Conservation (phyloP, 345 rosid species). For the Heritiera fomes region DNA sequence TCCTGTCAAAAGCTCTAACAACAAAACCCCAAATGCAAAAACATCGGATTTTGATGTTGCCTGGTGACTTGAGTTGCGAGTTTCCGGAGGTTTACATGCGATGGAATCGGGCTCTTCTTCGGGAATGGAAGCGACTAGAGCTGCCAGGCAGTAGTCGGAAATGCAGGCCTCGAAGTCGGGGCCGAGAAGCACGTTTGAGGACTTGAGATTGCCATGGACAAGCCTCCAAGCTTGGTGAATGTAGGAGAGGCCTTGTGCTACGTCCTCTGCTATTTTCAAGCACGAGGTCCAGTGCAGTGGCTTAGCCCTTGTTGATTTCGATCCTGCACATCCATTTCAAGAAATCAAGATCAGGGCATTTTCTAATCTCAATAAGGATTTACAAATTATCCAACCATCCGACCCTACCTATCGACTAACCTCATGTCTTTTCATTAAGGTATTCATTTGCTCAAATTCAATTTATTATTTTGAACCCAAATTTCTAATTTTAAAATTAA, state of each 20-base stretch:
- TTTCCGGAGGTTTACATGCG: slow-evolving; percentile 68
- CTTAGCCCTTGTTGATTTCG: slow-evolving; percentile 76
- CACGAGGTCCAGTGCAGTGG: slow-evolving; percentile 98
- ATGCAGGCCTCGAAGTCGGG: slow-evolving; percentile 91
- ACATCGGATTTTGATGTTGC: slow-evolving; percentile 68
- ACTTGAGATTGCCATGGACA: slow-evolving; percentile 88
- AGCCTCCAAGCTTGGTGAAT: slow-evolving; percentile 97
- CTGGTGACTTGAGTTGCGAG: slow-evolving; percentile 34
- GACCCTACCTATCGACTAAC: too few relatives aligned
- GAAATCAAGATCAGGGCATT: too few relatives aligned
- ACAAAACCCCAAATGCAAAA: slow-evolving; percentile 67
- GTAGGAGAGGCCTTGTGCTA: slow-evolving; percentile 89
- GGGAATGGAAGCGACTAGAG: slow-evolving; percentile 35
- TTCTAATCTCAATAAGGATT: too few relatives aligned
- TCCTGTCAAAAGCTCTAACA: slow-evolving; percentile 83
- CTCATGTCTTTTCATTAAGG: too few relatives aligned
- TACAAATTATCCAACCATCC: too few relatives aligned
- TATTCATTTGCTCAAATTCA: too few relatives aligned
- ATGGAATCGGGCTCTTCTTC: slow-evolving; percentile 41
- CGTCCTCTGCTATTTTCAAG: slow-evolving; percentile 86
- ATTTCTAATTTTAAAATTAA: too few relatives aligned
- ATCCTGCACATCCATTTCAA: slow-evolving; percentile 44
- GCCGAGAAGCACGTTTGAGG: slow-evolving; percentile 80
- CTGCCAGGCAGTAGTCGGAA: slow-evolving; percentile 69
- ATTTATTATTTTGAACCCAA: too few relatives aligned